Conservation (phyloP, 805 yeast genomes). For the Blastobotrys robertii region DNA sequence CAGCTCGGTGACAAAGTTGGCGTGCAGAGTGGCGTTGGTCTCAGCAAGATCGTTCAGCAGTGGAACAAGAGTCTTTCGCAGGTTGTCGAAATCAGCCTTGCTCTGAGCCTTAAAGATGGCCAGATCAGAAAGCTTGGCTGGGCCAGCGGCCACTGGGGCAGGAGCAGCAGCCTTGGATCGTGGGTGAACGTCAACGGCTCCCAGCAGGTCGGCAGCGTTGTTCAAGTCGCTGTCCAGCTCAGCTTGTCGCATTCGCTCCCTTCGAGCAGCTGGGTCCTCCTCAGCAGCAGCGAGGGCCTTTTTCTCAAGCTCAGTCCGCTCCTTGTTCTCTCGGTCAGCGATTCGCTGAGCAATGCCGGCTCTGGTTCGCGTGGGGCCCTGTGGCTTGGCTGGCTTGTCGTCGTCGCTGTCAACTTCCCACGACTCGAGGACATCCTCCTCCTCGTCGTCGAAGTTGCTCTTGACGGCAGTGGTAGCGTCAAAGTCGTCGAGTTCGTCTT, state of each 20-base stretch:
- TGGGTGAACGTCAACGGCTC: conserved; percentile 39
- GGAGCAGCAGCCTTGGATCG: conserved; percentile 40
- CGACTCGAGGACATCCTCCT: conserved; percentile 75
- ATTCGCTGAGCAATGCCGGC: conserved; percentile 33
- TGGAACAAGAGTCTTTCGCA: conserved; percentile 62
- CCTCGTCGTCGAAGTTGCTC: conserved; percentile 57
- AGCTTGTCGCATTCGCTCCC: conserved; percentile 65
- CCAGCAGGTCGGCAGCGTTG: conserved; percentile 88
- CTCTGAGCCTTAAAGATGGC: conserved; percentile 75
- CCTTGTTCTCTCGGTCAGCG: conserved; percentile 32
- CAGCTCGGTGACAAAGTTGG: conserved; percentile 72
- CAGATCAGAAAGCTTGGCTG: conserved; percentile 29
- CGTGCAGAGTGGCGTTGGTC: conserved; percentile 56
- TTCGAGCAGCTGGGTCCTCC: conserved; percentile 65
- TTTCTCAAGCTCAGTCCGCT: conserved; percentile 39
- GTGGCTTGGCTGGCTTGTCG: conserved; percentile 44
- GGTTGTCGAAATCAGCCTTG: conserved; percentile 68
- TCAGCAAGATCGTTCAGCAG: conserved; percentile 52
- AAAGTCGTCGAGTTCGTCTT: conserved; percentile 69
- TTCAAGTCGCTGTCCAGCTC: conserved; percentile 80
- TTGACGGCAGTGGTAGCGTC: conserved; percentile 59
- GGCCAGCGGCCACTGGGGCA: conserved; percentile 26
- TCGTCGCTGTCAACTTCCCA: conserved; percentile 74
- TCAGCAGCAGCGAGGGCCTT: conserved; percentile 34
- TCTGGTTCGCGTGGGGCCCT: conserved; percentile 35